Evolutionary conservation across 139 green algal genomes (phyloP).

Genomic region (Auxenochlorella pyrenoidosa): DNA sequence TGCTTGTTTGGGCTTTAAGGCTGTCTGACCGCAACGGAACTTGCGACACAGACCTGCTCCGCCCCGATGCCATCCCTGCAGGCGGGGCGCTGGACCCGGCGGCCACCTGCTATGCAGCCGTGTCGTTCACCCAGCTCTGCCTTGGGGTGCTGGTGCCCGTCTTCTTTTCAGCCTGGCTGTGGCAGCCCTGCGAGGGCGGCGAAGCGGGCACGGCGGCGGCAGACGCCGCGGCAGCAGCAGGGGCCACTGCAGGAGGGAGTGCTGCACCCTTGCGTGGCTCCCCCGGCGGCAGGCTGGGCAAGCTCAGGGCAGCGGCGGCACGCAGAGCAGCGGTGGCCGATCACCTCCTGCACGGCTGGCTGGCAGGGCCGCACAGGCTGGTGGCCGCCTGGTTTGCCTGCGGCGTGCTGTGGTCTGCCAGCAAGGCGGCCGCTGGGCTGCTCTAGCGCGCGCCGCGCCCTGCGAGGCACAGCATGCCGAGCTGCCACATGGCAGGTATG

Average conservation of each 20-base stretch:
- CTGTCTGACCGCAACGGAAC: too few relatives aligned
- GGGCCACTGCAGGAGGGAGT: neutral
- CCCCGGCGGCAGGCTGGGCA: neutral
- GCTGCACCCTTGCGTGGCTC: too few relatives aligned
- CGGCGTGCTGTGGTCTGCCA: neutral
- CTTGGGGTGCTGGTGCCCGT: neutral
- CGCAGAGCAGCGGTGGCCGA: neutral
- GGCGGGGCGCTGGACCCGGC: too few relatives aligned
- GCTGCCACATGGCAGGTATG: too few relatives aligned
- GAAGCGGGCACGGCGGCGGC: too few relatives aligned
- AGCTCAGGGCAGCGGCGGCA: neutral
- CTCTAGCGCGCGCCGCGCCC: neutral
- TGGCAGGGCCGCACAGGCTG: neutral
- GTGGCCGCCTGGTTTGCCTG: neutral
- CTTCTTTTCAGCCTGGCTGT: neutral
- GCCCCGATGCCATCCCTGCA: neutral
- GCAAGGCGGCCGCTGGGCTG: neutral
- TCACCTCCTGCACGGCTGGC: neutral
- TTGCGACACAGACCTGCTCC: too few relatives aligned
- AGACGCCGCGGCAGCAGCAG: neutral
- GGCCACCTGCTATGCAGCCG: neutral
- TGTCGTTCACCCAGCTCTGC: neutral
- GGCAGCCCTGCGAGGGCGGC: neutral
- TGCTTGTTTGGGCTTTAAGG: too few relatives aligned
- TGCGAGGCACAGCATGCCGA: neutral